Conservation (phyloP, 2,329 filamentous ascomycete genomes). For the Beauveria medogensis region DNA sequence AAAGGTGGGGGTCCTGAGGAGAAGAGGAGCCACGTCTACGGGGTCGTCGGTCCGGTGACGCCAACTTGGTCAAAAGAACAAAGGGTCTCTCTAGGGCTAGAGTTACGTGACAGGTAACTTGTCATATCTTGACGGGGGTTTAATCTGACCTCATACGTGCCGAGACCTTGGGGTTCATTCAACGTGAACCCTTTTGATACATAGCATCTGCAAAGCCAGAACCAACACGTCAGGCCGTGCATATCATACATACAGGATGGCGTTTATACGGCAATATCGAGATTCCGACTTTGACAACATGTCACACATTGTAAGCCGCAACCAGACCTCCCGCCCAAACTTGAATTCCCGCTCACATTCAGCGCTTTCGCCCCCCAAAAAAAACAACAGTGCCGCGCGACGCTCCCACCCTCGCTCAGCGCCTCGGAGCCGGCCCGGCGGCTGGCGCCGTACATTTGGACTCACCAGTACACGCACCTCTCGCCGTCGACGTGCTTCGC, state of each 20-base stretch:
- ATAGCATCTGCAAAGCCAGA: not conserved
- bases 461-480: conserved; percentile 40
- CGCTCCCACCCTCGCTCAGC: conserved; percentile 35
- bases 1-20: not conserved
- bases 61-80: not conserved
- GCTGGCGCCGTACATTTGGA: conserved; percentile 43
- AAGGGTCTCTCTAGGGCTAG: not conserved
- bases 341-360: too few species aligned
- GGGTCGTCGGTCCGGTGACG: not conserved
- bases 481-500: conserved; percentile 37
- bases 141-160: not conserved
- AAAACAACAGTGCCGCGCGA: conserved; percentile 35
- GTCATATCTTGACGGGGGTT: not conserved
- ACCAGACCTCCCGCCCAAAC: not conserved
- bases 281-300: conserved; percentile 31
- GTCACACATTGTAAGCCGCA: conserved; percentile 31
- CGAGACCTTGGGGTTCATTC: too few species aligned
- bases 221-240: not conserved
- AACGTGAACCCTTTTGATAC: not conserved
- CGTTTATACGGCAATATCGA: conserved; percentile 36
- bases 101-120: not conserved
- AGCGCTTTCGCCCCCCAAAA: too few species aligned
- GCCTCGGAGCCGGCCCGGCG: conserved; percentile 25
- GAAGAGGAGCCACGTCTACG: not conserved
- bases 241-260: conserved; percentile 24